Base-by-base conservation (phyloP, 306 rosid genomes). In the Glycine tomentella region DNA sequence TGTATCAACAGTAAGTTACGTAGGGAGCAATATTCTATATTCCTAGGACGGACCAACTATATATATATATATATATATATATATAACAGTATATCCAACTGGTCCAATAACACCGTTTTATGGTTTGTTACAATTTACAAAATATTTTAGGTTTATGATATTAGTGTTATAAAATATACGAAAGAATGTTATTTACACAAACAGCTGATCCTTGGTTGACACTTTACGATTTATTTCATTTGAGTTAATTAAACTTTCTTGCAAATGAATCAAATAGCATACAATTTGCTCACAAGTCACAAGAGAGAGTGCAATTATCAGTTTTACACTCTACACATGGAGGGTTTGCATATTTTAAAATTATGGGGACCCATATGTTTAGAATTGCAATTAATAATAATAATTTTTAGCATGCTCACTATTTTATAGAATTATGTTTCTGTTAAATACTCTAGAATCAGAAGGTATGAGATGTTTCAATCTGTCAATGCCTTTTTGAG, bases 321-420 rank as follows among this genome's bases (percentile, higher is more conserved):
- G 14, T 40, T 66, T 40, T 66, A 15, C 51, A 7, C 33, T 7
- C 12, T 6, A 14, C 8, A 65, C 31, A 7, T 65, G 52, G 72
- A 66, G 72, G 51, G 14, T 40, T 40, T 66, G 25, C 53, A 76
- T n/a, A 34, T 76, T 77, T 64, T 34, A 10, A 51, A 77, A 51
- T 51, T 8, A 50, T 38, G 31, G 11, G 70, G 52, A 8, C 7
- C 44, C 51, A 40, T 66, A 33, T 65, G 25, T 63, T 61, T 31
- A 25, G 42, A 61, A 61, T 61, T 10, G 38, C 12, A 20, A 64
- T 9, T 2, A 66, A 66, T 55, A 44, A 44, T 42, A 8, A 44
- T 8, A 8, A 8, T 67, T 42, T 63, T 34, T 63, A 63, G 16
- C 69, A 63, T 63, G 46, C 69, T 63, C 9, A 4, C 45, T 10